Base-by-base conservation (phyloP, 2,329 filamentous ascomycete genomes). In the Neopestalotiopsis rosae region DNA sequence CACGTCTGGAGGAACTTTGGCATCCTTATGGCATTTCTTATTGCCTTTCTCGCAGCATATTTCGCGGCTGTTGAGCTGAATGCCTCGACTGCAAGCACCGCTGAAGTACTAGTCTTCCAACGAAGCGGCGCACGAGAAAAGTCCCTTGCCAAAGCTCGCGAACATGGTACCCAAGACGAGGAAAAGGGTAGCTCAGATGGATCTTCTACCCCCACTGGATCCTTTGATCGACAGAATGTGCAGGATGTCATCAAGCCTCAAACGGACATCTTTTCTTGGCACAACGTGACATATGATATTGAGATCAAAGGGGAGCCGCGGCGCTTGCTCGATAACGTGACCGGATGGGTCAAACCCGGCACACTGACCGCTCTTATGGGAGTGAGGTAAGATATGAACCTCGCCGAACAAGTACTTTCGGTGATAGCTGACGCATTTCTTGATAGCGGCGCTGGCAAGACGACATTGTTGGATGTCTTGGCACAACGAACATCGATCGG, bases 311-410 rank as follows among this genome's bases (percentile, higher is more conserved):
- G 85, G 1, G 88, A 93, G 71, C 81, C 85, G 1, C 88, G 93
- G 17, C 87, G 91, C 20, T 78, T 97, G 70, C 81, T 97, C 65
- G 91, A 97, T 72, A 83, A 94, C 68, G 92, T 97, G 1, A 89
- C 93, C 73, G 94, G 94, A 5, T 97, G 93, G 92, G 93, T 97
- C 68, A 95, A 95, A 78, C 94, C 94, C 0, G 94, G 94, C 40
- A 97, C 93, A 1, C 82, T 97, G 40, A 97, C 94, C 2, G 94
- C 94, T 1, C 84, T 97, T 1, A 93, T 93, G 91, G 86, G 90
- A 79, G 89, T 90, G 9, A 52, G 45, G 45, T 52, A 52, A 52
- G 45, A 52, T 52, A 9, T 9, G 14, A n/a, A 7, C 45, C n/a
- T 6, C 17, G 7, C n/a, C 17, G 24, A 3, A n/a, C 7, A 20